A percentile compares a stretch with the other conserved stretches of the same genome.
These are phyloP conservation scores for Auriculariales sp. DNA, from an alignment of 768 basidiomycete genomes.

Conservation along the genomic window DNA sequence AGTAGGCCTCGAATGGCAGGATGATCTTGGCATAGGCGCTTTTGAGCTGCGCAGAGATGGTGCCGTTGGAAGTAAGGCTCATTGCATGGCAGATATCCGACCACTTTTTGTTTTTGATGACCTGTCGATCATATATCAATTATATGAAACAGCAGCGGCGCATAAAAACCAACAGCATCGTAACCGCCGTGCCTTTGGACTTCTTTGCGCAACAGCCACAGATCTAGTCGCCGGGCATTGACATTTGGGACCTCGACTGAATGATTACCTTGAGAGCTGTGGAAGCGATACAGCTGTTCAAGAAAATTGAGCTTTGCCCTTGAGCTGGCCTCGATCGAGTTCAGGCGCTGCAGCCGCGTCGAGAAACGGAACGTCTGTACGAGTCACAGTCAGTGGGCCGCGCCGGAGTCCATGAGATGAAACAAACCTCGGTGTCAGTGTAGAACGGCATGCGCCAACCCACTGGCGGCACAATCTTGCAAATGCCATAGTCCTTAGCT, in stretches of 20 bases:
- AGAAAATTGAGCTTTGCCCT: slow-evolving; percentile 94
- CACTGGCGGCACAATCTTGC: slow-evolving; percentile 87
- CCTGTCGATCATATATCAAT: slow-evolving; percentile 28
- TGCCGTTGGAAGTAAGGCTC: slow-evolving; percentile 71
- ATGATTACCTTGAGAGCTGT: slow-evolving; percentile 86
- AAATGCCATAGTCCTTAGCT: slow-evolving; percentile 74
- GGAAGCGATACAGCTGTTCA: slow-evolving; percentile 92
- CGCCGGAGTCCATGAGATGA: not conserved
- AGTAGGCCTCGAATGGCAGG: slow-evolving; percentile 90
- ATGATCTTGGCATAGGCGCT: slow-evolving; percentile 84
- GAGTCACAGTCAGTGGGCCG: not conserved
- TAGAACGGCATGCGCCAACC: slow-evolving; percentile 96
- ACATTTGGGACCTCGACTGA: slow-evolving; percentile 88
- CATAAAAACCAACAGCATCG: slow-evolving; percentile 47
- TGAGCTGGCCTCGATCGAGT: slow-evolving; percentile 94
- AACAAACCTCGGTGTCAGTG: slow-evolving; percentile 78
- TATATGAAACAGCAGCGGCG: slow-evolving; percentile 10
- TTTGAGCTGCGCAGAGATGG: slow-evolving; percentile 77
- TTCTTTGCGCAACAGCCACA: slow-evolving; percentile 87
- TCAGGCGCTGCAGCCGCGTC: slow-evolving; percentile 86
- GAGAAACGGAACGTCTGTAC: slow-evolving; percentile 81
- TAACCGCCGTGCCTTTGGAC: slow-evolving; percentile 82
- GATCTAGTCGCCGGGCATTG: slow-evolving; percentile 82
- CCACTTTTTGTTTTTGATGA: slow-evolving; percentile 78
- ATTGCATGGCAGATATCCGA: slow-evolving; percentile 67